These are phyloP conservation scores for Epipyxis sp. DNA, from an alignment of 108 stramenopile species.

Conservation along the genomic window DNA sequence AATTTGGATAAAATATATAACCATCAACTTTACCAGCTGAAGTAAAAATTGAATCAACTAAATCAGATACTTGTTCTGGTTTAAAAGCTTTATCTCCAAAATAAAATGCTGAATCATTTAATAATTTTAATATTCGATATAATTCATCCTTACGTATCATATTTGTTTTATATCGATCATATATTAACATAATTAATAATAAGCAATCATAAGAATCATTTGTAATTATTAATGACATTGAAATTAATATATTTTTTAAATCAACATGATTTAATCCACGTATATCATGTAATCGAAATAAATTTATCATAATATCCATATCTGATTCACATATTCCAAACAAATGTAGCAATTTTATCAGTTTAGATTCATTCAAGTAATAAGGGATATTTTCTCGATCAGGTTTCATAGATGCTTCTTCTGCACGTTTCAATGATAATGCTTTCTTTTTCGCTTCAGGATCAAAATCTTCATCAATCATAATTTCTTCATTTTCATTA, in stretches of 20 bases:
- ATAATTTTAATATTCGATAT: background rate
- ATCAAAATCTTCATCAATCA: no score
- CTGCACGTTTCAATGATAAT: no score
- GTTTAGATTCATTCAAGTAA: background rate
- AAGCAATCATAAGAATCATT: background rate
- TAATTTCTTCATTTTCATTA: no score
- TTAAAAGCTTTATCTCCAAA: constrained; percentile 4
- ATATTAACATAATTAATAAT: background rate
- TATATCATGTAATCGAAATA: background rate
- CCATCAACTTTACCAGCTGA: constrained; percentile 13
- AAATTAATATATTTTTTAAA: no score
- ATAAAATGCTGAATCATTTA: background rate
- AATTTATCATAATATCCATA: background rate
- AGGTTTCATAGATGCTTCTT: no score
- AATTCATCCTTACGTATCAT: constrained; percentile 8
- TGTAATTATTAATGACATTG: no score
- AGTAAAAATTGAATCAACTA: constrained; percentile 18
- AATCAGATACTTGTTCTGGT: background rate
- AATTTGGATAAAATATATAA: background rate
- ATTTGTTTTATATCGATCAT: background rate
- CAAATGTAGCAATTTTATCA: background rate
- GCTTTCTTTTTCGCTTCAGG: no score
- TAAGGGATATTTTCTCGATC: no score
- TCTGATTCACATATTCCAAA: background rate
- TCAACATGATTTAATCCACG: no score